These are phyloP conservation scores for Penicillium flavigenum DNA, from an alignment of 495 filamentous ascomycete genomes.

Conservation along the genomic window DNA sequence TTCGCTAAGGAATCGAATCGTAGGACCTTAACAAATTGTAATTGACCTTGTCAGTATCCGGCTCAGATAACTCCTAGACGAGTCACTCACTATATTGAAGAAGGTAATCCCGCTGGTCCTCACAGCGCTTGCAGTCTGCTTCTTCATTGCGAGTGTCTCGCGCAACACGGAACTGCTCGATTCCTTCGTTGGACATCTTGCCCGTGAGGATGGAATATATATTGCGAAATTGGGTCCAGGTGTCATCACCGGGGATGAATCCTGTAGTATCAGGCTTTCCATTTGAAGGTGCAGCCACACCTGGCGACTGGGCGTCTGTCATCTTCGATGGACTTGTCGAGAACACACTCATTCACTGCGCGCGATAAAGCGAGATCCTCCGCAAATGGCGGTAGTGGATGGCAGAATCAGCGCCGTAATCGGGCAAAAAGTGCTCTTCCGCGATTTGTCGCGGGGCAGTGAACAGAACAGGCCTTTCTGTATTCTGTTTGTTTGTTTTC, in stretches of 20 bases:
- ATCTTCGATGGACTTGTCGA: slow-evolving; percentile 22
- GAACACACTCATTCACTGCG: slow-evolving; percentile 1
- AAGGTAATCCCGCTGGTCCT: slow-evolving; percentile 73
- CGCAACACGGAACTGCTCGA: slow-evolving; percentile 66
- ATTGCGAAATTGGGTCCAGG: slow-evolving; percentile 69
- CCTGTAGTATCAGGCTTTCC: slow-evolving; percentile 37
- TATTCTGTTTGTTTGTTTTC: background rate
- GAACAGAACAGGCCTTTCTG: background rate
- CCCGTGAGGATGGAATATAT: slow-evolving; percentile 76
- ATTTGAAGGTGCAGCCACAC: slow-evolving; percentile 20
- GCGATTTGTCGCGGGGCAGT: slow-evolving; percentile 1
- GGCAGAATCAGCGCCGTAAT: slow-evolving; percentile 31
- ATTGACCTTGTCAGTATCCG: slow-evolving; percentile 12
- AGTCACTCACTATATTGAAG: slow-evolving; percentile 64
- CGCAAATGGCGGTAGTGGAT: slow-evolving; percentile 31
- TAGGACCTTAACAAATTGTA: slow-evolving; percentile 53
- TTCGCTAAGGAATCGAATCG: slow-evolving; percentile 77
- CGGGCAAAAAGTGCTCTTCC: slow-evolving; percentile 6
- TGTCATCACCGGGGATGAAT: slow-evolving; percentile 57
- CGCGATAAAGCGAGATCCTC: slow-evolving; percentile 28
- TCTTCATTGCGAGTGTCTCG: slow-evolving; percentile 65
- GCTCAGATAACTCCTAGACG: background rate
- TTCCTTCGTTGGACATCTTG: slow-evolving; percentile 64
- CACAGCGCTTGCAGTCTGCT: slow-evolving; percentile 72
- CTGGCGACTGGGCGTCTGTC: slow-evolving; percentile 35